A percentile compares a stretch with the other conserved stretches of the same genome.
These are phyloP conservation scores for Apiospora marii DNA, from an alignment of 2,329 filamentous ascomycete genomes.

Conservation along the genomic window DNA sequence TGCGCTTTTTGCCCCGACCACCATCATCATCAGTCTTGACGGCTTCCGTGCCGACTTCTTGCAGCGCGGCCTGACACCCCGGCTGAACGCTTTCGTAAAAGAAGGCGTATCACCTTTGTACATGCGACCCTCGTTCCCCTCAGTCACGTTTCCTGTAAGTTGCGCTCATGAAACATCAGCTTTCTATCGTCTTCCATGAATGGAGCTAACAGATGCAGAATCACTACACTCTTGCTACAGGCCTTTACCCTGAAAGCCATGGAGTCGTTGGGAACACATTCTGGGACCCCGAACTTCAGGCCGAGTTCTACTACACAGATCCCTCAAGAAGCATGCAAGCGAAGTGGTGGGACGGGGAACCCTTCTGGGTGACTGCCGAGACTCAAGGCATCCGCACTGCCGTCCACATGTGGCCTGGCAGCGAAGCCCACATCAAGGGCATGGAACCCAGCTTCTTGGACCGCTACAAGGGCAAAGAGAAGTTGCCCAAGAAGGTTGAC, in stretches of 20 bases:
- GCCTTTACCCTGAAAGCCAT: constrained; percentile 90
- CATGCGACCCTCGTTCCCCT: constrained; percentile 95
- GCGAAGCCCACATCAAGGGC: constrained; percentile 83
- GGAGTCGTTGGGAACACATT: constrained; percentile 95
- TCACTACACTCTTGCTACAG: constrained; percentile 92
- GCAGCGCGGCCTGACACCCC: constrained; percentile 81
- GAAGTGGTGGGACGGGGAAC: constrained; percentile 96
- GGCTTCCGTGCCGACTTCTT: constrained; percentile 96
- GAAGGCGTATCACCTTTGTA: constrained; percentile 89
- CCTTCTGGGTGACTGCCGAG: constrained; percentile 93
- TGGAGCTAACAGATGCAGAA: constrained; percentile 53
- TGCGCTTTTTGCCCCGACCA: constrained; percentile 87
- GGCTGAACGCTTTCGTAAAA: constrained; percentile 78
- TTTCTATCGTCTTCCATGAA: neutral
- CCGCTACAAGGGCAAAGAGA: constrained; percentile 81
- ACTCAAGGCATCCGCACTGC: constrained; percentile 78
- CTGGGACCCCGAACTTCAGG: constrained; percentile 80
- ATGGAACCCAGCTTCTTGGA: constrained; percentile 83
- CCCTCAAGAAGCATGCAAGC: constrained; percentile 77
- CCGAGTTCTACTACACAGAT: constrained; percentile 90
- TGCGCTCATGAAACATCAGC: too few relatives aligned
- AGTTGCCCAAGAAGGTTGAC: constrained; percentile 76
- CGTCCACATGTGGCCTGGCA: constrained; percentile 99
- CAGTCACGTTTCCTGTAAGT: constrained; percentile 82
- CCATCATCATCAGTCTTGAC: constrained; percentile 91